Evolutionary conservation across 148 eudicot species (phyloP), one percentile per base, ranked within the genome.

Genomic region (Linanthus parryae): DNA sequence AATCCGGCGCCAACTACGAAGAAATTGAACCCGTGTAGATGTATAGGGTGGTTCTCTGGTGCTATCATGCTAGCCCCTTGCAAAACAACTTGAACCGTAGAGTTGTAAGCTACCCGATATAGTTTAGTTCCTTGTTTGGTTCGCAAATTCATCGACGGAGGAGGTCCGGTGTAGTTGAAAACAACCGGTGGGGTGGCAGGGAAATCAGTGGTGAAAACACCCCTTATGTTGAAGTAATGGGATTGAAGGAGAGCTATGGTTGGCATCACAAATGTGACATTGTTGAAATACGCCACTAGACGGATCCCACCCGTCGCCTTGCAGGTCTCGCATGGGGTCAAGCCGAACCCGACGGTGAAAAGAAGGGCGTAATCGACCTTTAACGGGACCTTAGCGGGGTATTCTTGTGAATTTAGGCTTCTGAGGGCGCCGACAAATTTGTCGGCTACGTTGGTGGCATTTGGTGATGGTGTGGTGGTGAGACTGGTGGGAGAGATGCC

Each of bases 261-360:
- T 15, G 83, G 83, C 83, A 77, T 77, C 2, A 63, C 68, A 30
- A 77, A 77, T 0, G 83, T 77, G 39, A 77, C 73, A 45, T 77
- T 77, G 60, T 77, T 77, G 7, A 77, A 48, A 34, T 21, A 41
- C 0, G 79, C 83, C 44, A 77, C 83, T 0, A 70, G 62, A 0
- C 79, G 59, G 46, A 67, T 66, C 13, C 83, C 76, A 34, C 73
- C 73, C 0, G 66, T 71, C 0, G 73, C 73, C 54, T 63, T 73
- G 34, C 83, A 77, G 31, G 49, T 45, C 1, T 75, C 70, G 41
- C 83, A 77, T 0, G 79, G 68, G 44, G 56, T 66, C 4, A 77
- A 4, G 48, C 83, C 83, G 0, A 77, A 65, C 17, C 83, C 69
- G 1, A 77, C 68, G 0, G 83, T 60, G 26, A 77, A 77, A 0